Percentiles rank a stretch among this genome's conserved stretches.
These are phyloP conservation scores for Cyclotella kingstonii DNA, from an alignment of 108 stramenopile species.

Conservation along the genomic window DNA sequence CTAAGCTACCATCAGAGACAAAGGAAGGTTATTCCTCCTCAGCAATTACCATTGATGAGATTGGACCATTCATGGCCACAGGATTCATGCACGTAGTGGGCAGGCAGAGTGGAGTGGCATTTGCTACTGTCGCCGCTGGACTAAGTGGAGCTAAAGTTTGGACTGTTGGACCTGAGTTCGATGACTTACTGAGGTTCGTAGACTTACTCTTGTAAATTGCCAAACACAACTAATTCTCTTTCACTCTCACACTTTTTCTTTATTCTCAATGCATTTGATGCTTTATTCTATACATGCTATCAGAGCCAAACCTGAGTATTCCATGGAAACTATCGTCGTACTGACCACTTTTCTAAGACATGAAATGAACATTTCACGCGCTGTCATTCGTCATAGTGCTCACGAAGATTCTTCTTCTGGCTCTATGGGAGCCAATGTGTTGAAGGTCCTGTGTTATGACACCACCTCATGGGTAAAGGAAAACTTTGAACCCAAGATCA, in stretches of 20 bases:
- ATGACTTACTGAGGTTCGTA: slow-evolving; percentile 14
- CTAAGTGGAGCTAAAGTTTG: slow-evolving; percentile 47
- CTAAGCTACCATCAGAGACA: slow-evolving; percentile 26
- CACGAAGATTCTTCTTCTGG: not conserved
- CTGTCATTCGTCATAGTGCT: not conserved
- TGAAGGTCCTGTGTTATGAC: slow-evolving; percentile 66
- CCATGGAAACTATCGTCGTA: slow-evolving; percentile 30
- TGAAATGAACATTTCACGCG: slow-evolving; percentile 1
- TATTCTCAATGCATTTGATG: not conserved
- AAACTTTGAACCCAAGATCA: slow-evolving; percentile 42
- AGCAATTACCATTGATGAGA: slow-evolving; percentile 12
- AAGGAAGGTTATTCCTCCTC: no score
- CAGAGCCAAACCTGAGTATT: slow-evolving; percentile 29
- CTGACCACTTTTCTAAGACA: slow-evolving; percentile 27
- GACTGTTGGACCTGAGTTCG: slow-evolving; percentile 43
- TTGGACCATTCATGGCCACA: slow-evolving; percentile 14
- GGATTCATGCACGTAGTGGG: slow-evolving; percentile 58
- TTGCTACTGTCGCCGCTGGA: slow-evolving; percentile 43
- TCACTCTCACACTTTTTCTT: not conserved
- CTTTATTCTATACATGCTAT: not conserved
- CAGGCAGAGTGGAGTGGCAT: slow-evolving; percentile 29
- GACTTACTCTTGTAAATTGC: no score
- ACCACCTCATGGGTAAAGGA: slow-evolving; percentile 58
- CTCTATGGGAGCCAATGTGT: not conserved
- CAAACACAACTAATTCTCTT: no score